These are phyloP conservation scores for Clonostachys sp. DNA, from an alignment of 2,329 filamentous ascomycete genomes.

Conservation along the genomic window DNA sequence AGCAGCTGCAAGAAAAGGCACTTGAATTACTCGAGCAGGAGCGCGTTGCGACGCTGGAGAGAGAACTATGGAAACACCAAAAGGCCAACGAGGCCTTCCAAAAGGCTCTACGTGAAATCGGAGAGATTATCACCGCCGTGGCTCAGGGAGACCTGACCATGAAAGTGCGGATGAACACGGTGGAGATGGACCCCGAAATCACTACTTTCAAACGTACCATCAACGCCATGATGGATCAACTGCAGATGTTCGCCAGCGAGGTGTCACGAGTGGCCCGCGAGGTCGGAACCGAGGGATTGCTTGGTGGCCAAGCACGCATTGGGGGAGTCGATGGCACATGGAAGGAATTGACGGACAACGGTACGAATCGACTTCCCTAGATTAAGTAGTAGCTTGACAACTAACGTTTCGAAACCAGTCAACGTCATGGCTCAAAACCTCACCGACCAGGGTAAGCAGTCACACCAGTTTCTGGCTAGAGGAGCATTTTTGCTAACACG, in stretches of 20 bases:
- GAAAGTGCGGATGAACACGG: slow-evolving; percentile 91
- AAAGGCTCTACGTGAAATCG: slow-evolving; percentile 93
- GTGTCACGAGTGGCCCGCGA: slow-evolving; percentile 92
- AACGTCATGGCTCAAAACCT: slow-evolving; percentile 83
- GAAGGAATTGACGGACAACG: slow-evolving; percentile 92
- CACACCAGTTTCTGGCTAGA: neutral
- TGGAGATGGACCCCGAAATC: slow-evolving; percentile 98
- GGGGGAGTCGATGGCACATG: slow-evolving; percentile 93
- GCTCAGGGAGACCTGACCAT: slow-evolving; percentile 94
- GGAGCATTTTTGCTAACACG: slow-evolving; percentile 5
- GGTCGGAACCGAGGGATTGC: slow-evolving; percentile 90
- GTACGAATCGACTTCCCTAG: slow-evolving; percentile 26
- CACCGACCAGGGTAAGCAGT: slow-evolving; percentile 60
- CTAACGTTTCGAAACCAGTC: slow-evolving; percentile 36
- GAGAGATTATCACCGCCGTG: slow-evolving; percentile 94
- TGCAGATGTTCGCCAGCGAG: slow-evolving; percentile 94
- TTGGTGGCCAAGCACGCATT: slow-evolving; percentile 91
- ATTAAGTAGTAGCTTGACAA: neutral
- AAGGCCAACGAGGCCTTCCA: slow-evolving; percentile 99
- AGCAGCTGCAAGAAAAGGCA: slow-evolving; percentile 77
- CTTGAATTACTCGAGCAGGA: slow-evolving; percentile 80
- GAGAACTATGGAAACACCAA: slow-evolving; percentile 93
- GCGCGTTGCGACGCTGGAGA: slow-evolving; percentile 83
- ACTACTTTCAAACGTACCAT: slow-evolving; percentile 97
- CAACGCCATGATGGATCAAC: slow-evolving; percentile 98